These are phyloP conservation scores for Scytalidium sp. DNA, from an alignment of 2,329 filamentous ascomycete genomes.

Conservation along the genomic window DNA sequence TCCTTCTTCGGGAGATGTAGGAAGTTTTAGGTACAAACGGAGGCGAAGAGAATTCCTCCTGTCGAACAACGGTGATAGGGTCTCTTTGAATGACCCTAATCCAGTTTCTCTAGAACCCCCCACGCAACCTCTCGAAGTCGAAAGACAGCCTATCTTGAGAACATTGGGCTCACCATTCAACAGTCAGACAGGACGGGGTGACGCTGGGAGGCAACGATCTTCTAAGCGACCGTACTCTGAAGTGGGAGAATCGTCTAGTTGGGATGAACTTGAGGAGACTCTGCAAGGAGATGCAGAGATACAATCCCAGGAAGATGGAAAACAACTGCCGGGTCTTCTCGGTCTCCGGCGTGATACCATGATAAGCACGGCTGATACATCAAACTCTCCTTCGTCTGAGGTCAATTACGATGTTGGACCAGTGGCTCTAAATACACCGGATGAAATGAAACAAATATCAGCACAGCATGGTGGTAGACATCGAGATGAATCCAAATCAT, in stretches of 20 bases:
- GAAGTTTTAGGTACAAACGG: slow-evolving; percentile 24
- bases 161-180: neutral
- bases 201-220: neutral
- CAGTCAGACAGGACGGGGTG: neutral
- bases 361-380: neutral
- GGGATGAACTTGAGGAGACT: neutral
- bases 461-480: neutral
- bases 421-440: neutral
- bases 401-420: neutral
- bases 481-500: neutral
- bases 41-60: slow-evolving; percentile 2
- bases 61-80: neutral
- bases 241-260: neutral
- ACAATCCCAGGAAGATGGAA: neutral
- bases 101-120: neutral
- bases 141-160: neutral
- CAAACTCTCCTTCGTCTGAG: neutral
- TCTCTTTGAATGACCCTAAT: neutral
- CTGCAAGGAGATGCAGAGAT: neutral
- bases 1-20: slow-evolving; percentile 25
- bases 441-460: neutral
- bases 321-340: neutral
- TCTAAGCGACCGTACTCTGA: neutral
- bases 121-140: neutral
- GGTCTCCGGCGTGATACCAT: neutral